phyloP scores from a whole-genome alignment of 345 rosid species.

The Eucalyptus guilfoylei region DNA sequence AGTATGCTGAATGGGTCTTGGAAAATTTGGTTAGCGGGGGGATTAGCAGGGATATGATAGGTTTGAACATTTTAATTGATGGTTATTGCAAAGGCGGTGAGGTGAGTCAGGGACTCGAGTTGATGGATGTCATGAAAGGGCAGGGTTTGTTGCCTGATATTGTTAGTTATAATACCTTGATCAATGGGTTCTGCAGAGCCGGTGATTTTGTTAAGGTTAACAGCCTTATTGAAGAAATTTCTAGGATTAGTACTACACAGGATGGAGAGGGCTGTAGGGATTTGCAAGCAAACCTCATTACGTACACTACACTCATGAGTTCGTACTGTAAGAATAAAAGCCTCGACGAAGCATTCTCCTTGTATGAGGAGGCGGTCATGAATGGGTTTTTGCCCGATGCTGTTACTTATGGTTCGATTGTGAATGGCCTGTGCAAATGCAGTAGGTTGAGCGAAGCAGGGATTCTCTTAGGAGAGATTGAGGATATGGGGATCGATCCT shows the following conservation, averaged over 20 bases:
- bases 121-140: slow-evolving; percentile 30
- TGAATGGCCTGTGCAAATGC: slow-evolving; percentile 60
- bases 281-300: slow-evolving; percentile 44
- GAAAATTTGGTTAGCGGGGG: slow-evolving; percentile 33
- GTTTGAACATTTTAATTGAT: slow-evolving; percentile 45
- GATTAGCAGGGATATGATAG: slow-evolving; percentile 24
- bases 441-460: slow-evolving; percentile 52
- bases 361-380: slow-evolving; percentile 49
- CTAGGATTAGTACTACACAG: neutral
- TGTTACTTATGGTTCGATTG: slow-evolving; percentile 63
- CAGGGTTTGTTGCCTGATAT: slow-evolving; percentile 39
- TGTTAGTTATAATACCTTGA: slow-evolving; percentile 49
- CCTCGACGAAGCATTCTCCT: slow-evolving; percentile 45
- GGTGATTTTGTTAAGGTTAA: slow-evolving; percentile 60
- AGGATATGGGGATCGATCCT: slow-evolving; percentile 50
- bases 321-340: slow-evolving; percentile 43
- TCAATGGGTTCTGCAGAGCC: slow-evolving; percentile 36
- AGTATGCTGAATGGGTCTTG: slow-evolving; percentile 44
- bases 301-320: slow-evolving; percentile 60
- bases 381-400: slow-evolving; percentile 59
- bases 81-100: slow-evolving; percentile 34
- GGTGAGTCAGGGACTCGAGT: slow-evolving; percentile 19
- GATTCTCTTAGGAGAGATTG: slow-evolving; percentile 54
- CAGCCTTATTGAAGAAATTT: slow-evolving; percentile 37
- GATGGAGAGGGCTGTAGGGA: neutral